Evolutionary conservation across 164 flowering plant species (phyloP), one percentile per base, ranked within the genome.

Genomic region (Tetrastigma voinierianum): DNA sequence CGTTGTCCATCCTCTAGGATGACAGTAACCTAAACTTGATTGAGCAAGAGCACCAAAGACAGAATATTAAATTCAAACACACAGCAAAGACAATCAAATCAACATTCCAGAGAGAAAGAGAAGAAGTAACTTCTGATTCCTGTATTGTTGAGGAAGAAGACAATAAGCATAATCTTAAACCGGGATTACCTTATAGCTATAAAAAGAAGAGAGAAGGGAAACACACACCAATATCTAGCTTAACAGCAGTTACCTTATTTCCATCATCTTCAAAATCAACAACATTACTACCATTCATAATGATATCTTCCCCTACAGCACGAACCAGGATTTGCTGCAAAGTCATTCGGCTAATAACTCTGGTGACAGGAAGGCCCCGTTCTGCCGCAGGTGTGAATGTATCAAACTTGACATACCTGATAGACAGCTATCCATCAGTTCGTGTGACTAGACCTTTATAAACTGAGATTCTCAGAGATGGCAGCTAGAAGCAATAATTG

Each of bases 381-480:
- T 89, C 90, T 15, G 68, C 97, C 59, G 99, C 99, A 71, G 99
- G 99, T 65, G 94, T 92, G 88, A 90, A 92, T 13, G 97, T 92
- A 77, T 95, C 99, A 82, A 95, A 92, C 82, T 92, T 92, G 76
- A 82, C 51, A 67, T 87, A 95, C 99, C 99, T 95, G 90, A 74
- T 67, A 58, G 32, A 59, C 72, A 77, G 66, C 46, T 65, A n/a
- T 4, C 10, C 23, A 24, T 54, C 20, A 64, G 14, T 64, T 17
- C 25, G 44, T 14, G 52, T 2, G 48, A 52, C 43, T 57, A 13
- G 24, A 18, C 44, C 25, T 55, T 13, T 20, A 62, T 18, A 65
- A 23, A 2, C 32, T 48, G 47, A 23, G 46, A 10, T 24, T 40
- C 56, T 45, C 12, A 40, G 4, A 3, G 12, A 20, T 11, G 51